Conservation (phyloP, 306 rosid species). For the Parietaria judaica region DNA sequence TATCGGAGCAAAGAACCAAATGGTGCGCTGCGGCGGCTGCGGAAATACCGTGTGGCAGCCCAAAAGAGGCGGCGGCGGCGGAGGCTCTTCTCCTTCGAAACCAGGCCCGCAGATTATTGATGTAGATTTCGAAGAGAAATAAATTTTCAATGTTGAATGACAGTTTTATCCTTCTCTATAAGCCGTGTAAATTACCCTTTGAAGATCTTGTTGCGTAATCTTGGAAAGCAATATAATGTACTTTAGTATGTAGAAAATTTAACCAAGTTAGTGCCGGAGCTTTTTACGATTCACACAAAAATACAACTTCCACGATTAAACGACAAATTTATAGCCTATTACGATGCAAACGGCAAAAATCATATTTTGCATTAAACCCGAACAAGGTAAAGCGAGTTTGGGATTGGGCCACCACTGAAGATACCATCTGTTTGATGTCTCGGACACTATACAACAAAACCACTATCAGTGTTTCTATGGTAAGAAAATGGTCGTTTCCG, state of each 20-base stretch:
- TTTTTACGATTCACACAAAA: constrained; percentile 11
- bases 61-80: constrained; percentile 23
- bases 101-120: constrained; percentile 73
- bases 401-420: constrained; percentile 2
- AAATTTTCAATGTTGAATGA: constrained; percentile 10
- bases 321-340: neutral
- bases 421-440: neutral
- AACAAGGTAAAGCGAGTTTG: constrained; percentile 3
- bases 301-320: neutral
- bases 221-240: too few species aligned
- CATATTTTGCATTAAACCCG: constrained; percentile 9
- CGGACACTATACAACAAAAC: constrained; percentile 23
- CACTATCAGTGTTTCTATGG: neutral
- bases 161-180: too few species aligned
- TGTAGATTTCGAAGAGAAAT: constrained; percentile 93
- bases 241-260: too few species aligned
- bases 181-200: too few species aligned
- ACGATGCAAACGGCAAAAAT: neutral
- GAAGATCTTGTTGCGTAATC: too few species aligned
- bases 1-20: constrained; percentile 73
- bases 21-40: constrained; percentile 64
- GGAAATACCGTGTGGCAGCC: constrained; percentile 99
- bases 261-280: neutral
- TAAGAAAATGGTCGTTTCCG: neutral
- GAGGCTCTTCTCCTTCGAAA: constrained; percentile 42